These are phyloP conservation scores for Penicillium cinerascens DNA, from an alignment of 495 filamentous ascomycete species.

Conservation along the genomic window DNA sequence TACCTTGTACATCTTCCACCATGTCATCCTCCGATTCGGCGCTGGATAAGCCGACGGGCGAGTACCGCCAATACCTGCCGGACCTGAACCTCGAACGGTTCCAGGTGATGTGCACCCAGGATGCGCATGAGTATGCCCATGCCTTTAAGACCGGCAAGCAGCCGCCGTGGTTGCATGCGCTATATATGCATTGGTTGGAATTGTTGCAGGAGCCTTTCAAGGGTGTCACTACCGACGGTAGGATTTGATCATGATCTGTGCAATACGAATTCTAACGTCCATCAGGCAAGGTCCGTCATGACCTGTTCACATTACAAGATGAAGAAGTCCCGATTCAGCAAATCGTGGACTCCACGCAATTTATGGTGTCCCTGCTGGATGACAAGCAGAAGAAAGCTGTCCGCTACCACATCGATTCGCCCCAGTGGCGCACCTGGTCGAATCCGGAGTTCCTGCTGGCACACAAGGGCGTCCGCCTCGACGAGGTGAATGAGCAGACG, in stretches of 20 bases:
- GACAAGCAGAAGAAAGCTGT: constrained; percentile 46
- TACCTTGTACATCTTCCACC: background rate
- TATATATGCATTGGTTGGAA: constrained; percentile 65
- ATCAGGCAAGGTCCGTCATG: constrained; percentile 50
- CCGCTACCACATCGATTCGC: constrained; percentile 61
- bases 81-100: constrained; percentile 60
- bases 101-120: constrained; percentile 57
- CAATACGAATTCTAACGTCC: background rate
- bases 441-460: constrained; percentile 68
- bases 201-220: constrained; percentile 65
- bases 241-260: constrained; percentile 3
- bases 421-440: constrained; percentile 71
- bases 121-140: constrained; percentile 60
- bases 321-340: constrained; percentile 55
- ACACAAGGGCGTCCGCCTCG: constrained; percentile 63
- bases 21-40: constrained; percentile 3
- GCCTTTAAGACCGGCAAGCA: constrained; percentile 55
- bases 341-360: constrained; percentile 50
- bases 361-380: constrained; percentile 41
- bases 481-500: constrained; percentile 45
- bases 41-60: constrained; percentile 33
- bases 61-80: constrained; percentile 58
- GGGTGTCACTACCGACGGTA: constrained; percentile 68
- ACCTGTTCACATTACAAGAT: constrained; percentile 58
- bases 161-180: constrained; percentile 65